Evolutionary conservation across 2,329 filamentous ascomycete genomes (phyloP), one percentile per base, ranked within the genome.

Genomic region (Metarhizium brunneum): DNA sequence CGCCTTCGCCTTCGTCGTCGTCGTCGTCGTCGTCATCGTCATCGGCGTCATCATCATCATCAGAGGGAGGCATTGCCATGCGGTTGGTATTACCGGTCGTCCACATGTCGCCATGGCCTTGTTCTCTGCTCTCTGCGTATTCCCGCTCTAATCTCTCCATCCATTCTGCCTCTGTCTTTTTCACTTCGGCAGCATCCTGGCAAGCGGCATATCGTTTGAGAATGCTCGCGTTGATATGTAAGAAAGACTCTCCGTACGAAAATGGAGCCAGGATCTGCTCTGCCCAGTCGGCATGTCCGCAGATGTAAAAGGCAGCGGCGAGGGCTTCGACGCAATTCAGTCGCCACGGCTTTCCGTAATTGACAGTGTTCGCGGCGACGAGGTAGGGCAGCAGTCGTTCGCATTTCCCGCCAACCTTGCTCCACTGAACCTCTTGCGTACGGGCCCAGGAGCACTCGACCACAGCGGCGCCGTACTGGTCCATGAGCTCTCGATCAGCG

Each of bases 391-490:
- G 76, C 60, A 96, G 71, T 54, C 94, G 79, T 76, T 96, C 91
- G 71, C 92, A 95, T 71, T 92, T 94, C 29, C 94, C 94, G 32
- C 94, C 94, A 57, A 99, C 95, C 62, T 88, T 88, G 57, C 78
- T 80, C 84, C 92, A 99, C 53, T 92, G 92, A 5, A 99, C 85
- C 71, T 99, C 94, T 50, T 88, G 80, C 7, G 95, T 90, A 57
- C 94, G 81, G 3, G 95, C 95, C 94, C 94, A 99, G 29, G 90
- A 95, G 67, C 92, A 96, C 74, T 99, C 94, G 18, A 99, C 94
- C 3, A 99, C 94, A 3, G 94, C 94, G 20, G 92, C 92, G 60
- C 94, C 94, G 67, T 89, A 88, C 70, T 91, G 86, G 64, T 95
- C 90, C 64, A 97, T 81, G 16, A 95, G 74, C 52, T 87, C 84